Evolutionary conservation across 176 grass and related monocot genomes (phyloP).

Genomic region (Carex parvula): DNA sequence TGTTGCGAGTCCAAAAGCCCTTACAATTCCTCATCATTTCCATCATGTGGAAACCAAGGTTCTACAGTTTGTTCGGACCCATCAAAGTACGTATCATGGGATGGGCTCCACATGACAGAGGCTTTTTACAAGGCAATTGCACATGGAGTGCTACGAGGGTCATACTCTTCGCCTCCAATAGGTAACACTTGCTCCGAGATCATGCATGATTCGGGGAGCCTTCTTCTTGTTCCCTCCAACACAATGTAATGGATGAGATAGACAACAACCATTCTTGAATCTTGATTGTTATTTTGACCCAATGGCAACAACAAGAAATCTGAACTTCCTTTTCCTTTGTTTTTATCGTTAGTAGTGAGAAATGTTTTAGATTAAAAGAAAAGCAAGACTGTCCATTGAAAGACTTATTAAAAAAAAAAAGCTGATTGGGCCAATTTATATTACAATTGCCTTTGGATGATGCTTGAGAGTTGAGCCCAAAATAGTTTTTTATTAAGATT

Average conservation of each 20-base stretch:
- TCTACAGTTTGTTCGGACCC: slow-evolving; percentile 57
- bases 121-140: slow-evolving; percentile 61
- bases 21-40: slow-evolving; percentile 36
- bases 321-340: background rate
- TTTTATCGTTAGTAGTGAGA: background rate
- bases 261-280: background rate
- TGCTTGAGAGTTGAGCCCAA: background rate
- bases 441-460: background rate
- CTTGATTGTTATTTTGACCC: too few species aligned
- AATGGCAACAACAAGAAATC: background rate
- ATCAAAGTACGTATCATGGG: slow-evolving; percentile 64
- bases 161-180: slow-evolving; percentile 46
- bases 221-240: background rate
- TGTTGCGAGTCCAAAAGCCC: slow-evolving; percentile 63
- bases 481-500: too few species aligned
- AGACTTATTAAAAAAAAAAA: background rate
- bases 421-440: background rate
- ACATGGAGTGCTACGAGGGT: slow-evolving; percentile 47
- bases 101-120: slow-evolving; percentile 73
- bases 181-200: slow-evolving; percentile 20
- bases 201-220: background rate
- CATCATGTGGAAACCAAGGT: slow-evolving; percentile 40
- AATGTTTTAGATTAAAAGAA: background rate
- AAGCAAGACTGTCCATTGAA: background rate
- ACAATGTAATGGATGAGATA: slow-evolving; percentile 1